Conservation (phyloP, 2,329 filamentous ascomycete species). For the Fusarium nurragi region DNA sequence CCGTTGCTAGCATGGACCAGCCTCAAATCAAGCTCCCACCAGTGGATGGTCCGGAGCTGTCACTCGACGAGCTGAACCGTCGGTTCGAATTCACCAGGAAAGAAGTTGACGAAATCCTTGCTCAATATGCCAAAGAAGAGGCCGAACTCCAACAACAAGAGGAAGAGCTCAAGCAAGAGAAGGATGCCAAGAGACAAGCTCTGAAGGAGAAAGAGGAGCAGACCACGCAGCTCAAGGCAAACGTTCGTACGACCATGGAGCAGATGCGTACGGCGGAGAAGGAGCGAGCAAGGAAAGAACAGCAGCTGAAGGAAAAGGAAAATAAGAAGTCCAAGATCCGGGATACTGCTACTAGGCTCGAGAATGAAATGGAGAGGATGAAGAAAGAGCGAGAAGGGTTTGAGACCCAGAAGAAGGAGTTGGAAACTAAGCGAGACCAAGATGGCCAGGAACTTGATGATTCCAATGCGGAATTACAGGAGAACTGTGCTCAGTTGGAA, state of each 20-base stretch:
- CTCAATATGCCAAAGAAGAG: slow-evolving; percentile 75
- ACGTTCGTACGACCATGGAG: slow-evolving; percentile 81
- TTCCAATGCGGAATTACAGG: slow-evolving; percentile 69
- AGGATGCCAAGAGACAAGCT: slow-evolving; percentile 78
- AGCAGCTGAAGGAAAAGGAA: slow-evolving; percentile 72
- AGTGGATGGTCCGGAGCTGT: slow-evolving; percentile 68
- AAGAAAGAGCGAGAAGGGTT: slow-evolving; percentile 64
- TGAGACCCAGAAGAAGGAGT: slow-evolving; percentile 61
- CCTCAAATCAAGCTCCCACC: slow-evolving; percentile 55
- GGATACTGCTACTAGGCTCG: slow-evolving; percentile 75
- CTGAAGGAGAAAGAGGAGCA: slow-evolving; percentile 92
- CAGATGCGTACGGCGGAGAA: slow-evolving; percentile 84
- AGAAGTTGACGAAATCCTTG: slow-evolving; percentile 83
- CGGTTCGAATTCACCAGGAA: slow-evolving; percentile 81
- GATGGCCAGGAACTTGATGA: slow-evolving; percentile 63
- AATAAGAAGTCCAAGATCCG: slow-evolving; percentile 74
- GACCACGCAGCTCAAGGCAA: slow-evolving; percentile 83
- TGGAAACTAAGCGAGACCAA: slow-evolving; percentile 61
- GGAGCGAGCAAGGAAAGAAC: slow-evolving; percentile 81
- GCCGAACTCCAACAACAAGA: slow-evolving; percentile 73
- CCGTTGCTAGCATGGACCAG: slow-evolving; percentile 66
- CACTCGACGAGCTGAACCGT: slow-evolving; percentile 80
- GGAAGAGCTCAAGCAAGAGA: slow-evolving; percentile 77
- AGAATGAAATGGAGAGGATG: slow-evolving; percentile 70
- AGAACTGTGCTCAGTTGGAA: slow-evolving; percentile 72